phyloP scores from a whole-genome alignment of 441 rosid species.

The Erodium moschatum region DNA sequence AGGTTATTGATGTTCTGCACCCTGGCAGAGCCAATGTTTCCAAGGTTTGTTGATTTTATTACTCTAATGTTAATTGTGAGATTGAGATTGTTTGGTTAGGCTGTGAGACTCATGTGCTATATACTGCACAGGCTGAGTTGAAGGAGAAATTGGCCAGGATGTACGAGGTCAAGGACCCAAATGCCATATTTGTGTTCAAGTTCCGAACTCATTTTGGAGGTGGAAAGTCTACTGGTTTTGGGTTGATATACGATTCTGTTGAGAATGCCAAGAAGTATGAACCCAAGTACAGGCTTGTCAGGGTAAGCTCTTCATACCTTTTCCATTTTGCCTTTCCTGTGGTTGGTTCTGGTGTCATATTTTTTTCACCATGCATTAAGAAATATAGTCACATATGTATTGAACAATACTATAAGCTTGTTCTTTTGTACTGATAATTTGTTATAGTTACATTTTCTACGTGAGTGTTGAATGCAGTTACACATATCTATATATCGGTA shows the following conservation, averaged over 20 bases:
- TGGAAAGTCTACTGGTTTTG: constrained; percentile 1
- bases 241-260: neutral
- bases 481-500: too few relatives aligned
- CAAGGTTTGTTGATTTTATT: neutral
- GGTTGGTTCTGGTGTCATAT: neutral
- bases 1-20: constrained; percentile 7
- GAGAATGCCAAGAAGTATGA: neutral
- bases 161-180: constrained; percentile 1
- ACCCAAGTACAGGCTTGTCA: constrained; percentile 2
- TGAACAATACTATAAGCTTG: neutral
- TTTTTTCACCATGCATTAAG: neutral
- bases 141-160: neutral
- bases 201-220: constrained; percentile 5
- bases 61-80: neutral
- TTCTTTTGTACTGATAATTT: too few relatives aligned
- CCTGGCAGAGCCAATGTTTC: constrained; percentile 4
- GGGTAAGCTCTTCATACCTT: neutral
- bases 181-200: constrained; percentile 3
- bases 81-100: neutral
- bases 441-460: too few relatives aligned
- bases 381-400: too few relatives aligned
- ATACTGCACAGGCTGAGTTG: neutral
- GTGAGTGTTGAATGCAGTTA: too few relatives aligned
- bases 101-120: neutral
- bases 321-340: neutral